Percentiles rank a stretch among this genome's conserved stretches.
phyloP scores from a whole-genome alignment of 495 filamentous ascomycete genomes.

The Podospora appendiculata region DNA sequence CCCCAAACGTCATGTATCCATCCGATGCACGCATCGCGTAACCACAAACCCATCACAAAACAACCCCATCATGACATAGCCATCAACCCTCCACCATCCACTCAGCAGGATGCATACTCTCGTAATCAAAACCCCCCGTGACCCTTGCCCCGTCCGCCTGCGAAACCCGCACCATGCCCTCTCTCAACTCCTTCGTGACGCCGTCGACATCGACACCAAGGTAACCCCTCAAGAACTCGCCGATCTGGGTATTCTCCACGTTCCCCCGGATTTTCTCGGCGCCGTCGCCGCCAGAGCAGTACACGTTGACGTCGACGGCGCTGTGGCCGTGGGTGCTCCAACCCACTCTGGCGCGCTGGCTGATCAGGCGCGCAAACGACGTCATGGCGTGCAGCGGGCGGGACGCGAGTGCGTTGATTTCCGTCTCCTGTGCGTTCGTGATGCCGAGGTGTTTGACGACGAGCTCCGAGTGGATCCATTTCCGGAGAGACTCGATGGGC shows the following conservation, averaged over 20 bases:
- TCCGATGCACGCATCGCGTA: background rate
- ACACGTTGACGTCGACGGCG: slow-evolving; percentile 87
- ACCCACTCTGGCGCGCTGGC: slow-evolving; percentile 76
- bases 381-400: slow-evolving; percentile 41
- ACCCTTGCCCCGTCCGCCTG: background rate
- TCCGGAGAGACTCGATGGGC: slow-evolving; percentile 16
- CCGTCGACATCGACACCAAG: slow-evolving; percentile 69
- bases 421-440: slow-evolving; percentile 59
- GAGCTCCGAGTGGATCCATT: slow-evolving; percentile 54
- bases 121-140: background rate
- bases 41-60: too few species aligned
- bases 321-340: slow-evolving; percentile 91
- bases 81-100: background rate
- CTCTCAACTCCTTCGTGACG: slow-evolving; percentile 64
- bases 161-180: slow-evolving; percentile 37
- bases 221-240: slow-evolving; percentile 69
- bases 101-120: slow-evolving; percentile 4
- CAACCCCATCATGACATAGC: background rate
- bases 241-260: slow-evolving; percentile 91
- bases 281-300: slow-evolving; percentile 51
- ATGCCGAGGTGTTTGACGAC: slow-evolving; percentile 67
- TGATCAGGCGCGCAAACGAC: slow-evolving; percentile 79
- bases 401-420: slow-evolving; percentile 59
- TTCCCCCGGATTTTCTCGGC: slow-evolving; percentile 61
- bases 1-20: background rate